Conservation (phyloP, 1,284 basidiomycete species). For the Ceratobasidium sp. region DNA sequence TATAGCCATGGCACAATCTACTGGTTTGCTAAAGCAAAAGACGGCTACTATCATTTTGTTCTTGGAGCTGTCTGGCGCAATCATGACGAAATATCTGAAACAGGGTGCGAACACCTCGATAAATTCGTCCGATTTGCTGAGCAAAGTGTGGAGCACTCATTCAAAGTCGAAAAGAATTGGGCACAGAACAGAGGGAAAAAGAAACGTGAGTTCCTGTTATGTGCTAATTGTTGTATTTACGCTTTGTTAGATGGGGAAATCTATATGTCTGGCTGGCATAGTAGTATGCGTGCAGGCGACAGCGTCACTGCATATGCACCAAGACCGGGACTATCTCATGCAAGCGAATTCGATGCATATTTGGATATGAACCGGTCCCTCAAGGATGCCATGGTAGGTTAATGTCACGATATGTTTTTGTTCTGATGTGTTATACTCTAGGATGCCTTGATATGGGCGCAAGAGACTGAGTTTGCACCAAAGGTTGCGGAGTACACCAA, state of each 20-base stretch:
- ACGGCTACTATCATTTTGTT: neutral
- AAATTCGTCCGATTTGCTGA: too few relatives aligned
- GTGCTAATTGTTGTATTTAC: neutral
- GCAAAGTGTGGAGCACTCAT: too few relatives aligned
- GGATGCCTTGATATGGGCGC: neutral
- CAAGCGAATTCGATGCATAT: neutral
- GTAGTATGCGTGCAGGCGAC: neutral
- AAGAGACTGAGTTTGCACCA: neutral
- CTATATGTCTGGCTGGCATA: constrained; percentile 3
- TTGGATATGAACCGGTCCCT: neutral
- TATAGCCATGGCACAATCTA: neutral
- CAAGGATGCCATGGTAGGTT: neutral
- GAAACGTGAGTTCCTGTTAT: neutral
- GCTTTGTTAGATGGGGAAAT: neutral
- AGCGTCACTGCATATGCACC: neutral
- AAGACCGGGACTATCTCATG: neutral
- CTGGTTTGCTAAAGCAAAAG: neutral
- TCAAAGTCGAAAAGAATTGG: too few relatives aligned
- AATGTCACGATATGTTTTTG: neutral
- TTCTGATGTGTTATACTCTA: neutral
- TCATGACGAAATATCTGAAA: neutral
- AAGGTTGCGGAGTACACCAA: neutral
- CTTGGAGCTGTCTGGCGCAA: neutral
- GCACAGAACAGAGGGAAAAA: neutral
- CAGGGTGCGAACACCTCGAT: neutral